Conservation (phyloP, 768 basidiomycete genomes). For the Pleurotus giganteus region DNA sequence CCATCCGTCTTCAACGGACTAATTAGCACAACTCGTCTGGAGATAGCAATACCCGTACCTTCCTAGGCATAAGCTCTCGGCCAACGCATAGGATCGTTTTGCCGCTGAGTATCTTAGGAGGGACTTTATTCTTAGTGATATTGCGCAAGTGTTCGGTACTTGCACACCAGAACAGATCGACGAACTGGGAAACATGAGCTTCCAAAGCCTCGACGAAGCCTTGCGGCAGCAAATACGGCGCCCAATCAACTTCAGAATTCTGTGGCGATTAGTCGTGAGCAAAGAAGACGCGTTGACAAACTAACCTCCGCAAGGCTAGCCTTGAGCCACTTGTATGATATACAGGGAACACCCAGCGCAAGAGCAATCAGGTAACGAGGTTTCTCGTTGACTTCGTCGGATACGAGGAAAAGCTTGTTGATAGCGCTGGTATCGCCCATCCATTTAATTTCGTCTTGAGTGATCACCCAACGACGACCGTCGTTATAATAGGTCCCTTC, state of each 20-base stretch:
- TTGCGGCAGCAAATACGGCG: constrained; percentile 52
- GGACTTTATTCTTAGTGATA: constrained; percentile 55
- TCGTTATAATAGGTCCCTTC: constrained; percentile 42
- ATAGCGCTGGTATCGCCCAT: constrained; percentile 36
- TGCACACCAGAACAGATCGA: constrained; percentile 48
- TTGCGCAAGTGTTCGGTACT: constrained; percentile 49
- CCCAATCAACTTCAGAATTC: constrained; percentile 56
- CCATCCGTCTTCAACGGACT: constrained; percentile 4
- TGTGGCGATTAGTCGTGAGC: constrained; percentile 14
- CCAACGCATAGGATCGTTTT: constrained; percentile 63
- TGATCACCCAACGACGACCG: constrained; percentile 53
- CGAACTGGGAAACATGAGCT: constrained; percentile 41
- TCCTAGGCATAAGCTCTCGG: constrained; percentile 46
- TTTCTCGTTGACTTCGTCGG: constrained; percentile 65
- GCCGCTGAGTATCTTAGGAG: constrained; percentile 54
- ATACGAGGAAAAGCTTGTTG: constrained; percentile 61
- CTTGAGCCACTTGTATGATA: constrained; percentile 57
- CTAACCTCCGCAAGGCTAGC: constrained; percentile 33
- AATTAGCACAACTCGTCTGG: constrained; percentile 25
- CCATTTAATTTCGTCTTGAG: constrained; percentile 46
- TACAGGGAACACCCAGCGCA: constrained; percentile 83
- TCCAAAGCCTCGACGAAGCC: constrained; percentile 46
- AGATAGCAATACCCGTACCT: constrained; percentile 29
- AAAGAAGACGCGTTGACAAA: constrained; percentile 1
- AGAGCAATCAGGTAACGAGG: constrained; percentile 82